Base-by-base conservation (phyloP, 768 basidiomycete genomes). In the Hypholoma sublateritium region DNA sequence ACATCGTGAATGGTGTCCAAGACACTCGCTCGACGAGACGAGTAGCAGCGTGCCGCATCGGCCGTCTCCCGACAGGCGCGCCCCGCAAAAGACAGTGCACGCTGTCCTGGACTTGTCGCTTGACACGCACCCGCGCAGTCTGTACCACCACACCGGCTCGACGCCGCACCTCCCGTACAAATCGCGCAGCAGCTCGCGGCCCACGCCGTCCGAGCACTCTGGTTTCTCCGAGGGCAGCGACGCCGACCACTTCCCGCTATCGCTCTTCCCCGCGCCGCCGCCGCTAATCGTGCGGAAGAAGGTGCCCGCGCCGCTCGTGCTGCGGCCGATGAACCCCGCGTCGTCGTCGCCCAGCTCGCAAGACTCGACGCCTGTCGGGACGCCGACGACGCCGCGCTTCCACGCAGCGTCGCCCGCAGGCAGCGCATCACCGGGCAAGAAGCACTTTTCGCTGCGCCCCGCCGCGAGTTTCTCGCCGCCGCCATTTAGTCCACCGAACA, bases 341-440 rank as follows among this genome's bases (percentile, higher is more conserved):
- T 65, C 73, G 9, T 69, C 74, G 47, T 71, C 74, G 17, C 63
- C 53, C 16, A 72, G 71, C 54, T 76, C 76, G 22, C 59, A 61
- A 37, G 75, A 78, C 57, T 76, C 77, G 42, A 80, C 78, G 17
- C 77, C 78, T 2, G 60, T 77, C 12, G 66, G 72, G 50, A 80
- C 77, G 34, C 78, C 80, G 16, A 77, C 74, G 2, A 73, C 75
- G 6, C 68, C 74, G 39, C 66, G 64, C 22, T 59, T 58, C 24
- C 61, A 52, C 59, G 64, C 64, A 41, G 64, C 57, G 39, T 62
- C 60, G 39, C 64, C 62, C 58, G 58, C 60, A 36, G 64, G 57
- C 55, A 47, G 63, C 45, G 4, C 52, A 55, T 65, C 67, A 21
- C 56, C 65, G 46, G 45, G 59, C 53, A 66, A 67, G 58, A 66